Evolutionary conservation across 306 rosid genomes (phyloP), one percentile per base, ranked within the genome.

Genomic region (Ochetophila trinervis): DNA sequence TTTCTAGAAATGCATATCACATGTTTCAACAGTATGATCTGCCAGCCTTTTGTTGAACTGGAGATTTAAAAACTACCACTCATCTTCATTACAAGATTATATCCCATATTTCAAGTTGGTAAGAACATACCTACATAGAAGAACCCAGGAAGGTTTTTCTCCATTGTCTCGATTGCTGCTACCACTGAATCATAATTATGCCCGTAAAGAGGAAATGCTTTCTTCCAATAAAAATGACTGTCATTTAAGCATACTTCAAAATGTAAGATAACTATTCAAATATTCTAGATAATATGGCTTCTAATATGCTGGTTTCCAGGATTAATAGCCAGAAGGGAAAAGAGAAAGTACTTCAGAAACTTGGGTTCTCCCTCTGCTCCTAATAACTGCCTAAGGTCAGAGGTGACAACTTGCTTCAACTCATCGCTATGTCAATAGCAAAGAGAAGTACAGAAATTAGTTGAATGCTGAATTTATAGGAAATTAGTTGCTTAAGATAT

Each of bases 351-450:
- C 98, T 87, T 89, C 66, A 87, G 78, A 60, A 87, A 92, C 24
- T 88, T 64, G 24, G 98, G 96, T 70, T 89, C 89, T 62, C 96
- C 98, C 65, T 89, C 92, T 30, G 83, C 95, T 84, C 96, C 98
- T 76, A 92, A 70, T 63, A 87, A 77, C 66, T 87, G 94, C 69
- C 88, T 80, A 68, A 92, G 83, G 83, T 92, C 98, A 51, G 95
- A 80, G 72, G 86, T 71, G 30, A 89, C 98, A 58, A 85, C 87
- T n/a, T n/a, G n/a, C n/a, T 52, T 87, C 78, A 92, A 81, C 69
- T 87, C 98, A 54, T 85, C 79, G 36, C 98, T 87, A 64, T n/a
- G 72, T 16, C 66, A 71, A 37, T 42, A 49, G 54, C 32, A 18
- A 61, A 72, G 10, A 65, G 49, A 58, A 74, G 64, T 27, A 55